Base-by-base conservation (phyloP, 192 early-diverging fungal species). In the Thoreauomyces humboldtii region DNA sequence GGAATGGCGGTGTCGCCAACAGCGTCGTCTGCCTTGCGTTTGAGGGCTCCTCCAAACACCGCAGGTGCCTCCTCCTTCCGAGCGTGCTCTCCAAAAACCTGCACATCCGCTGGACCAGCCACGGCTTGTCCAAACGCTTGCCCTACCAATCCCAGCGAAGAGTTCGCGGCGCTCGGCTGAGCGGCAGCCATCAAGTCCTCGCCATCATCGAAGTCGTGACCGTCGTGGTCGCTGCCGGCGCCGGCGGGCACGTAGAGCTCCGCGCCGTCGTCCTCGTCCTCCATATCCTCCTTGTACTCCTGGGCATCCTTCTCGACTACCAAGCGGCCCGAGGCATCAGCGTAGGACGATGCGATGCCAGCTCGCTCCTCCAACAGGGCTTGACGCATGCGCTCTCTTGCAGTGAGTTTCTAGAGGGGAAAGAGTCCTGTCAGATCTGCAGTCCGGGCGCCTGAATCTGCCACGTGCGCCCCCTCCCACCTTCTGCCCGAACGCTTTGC, bases 291-390 rank as follows among this genome's bases (percentile, higher is more conserved):
- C 2, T 55, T 52, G 22, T 63, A 44, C 36, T 73, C 71, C 27
- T 57, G 66, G 9, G 38, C 47, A 15, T 74, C 76, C 46, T 70
- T 53, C 29, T 80, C 70, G 9, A 72, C 74, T 31, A 66, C 38
- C 22, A 81, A 44, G 1, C 67, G 12, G 2, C 63, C 43, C n/a
- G 7, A 38, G 1, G 63, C 47, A 51, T 81, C 78, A n/a, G n/a
- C n/a, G n/a, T n/a, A n/a, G 5, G 76, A 63, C 24, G 48, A 25
- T 22, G 69, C 34, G 7, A 79, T 43, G 3, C 81, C 81, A 29
- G 45, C 59, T n/a, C 79, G 48, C 58, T 81, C 74, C 62, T 83
- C 73, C 48, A 69, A 37, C 53, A 79, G 58, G 6, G 81, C 73
- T 59, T 69, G 59, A 0, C 74, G 54, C 63, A 81, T 57, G 52